Percentiles rank a stretch among this genome's conserved stretches.
phyloP scores from a whole-genome alignment of 495 filamentous ascomycete species.

The Annulohypoxylon stygium region DNA sequence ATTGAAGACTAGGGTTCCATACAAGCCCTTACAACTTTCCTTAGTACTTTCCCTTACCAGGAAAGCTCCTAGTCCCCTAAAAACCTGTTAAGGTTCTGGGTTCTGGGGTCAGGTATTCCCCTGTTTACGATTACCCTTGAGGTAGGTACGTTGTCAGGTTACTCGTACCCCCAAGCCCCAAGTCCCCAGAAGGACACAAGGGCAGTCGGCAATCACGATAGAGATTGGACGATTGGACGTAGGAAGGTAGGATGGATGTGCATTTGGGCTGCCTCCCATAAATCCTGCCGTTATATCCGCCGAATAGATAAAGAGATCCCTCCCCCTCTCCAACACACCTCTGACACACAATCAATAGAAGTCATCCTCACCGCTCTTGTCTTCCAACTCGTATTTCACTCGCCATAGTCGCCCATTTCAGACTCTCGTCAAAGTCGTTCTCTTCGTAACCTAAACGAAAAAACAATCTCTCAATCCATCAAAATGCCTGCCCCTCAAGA shows the following conservation, averaged over 20 bases:
- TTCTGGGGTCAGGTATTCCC: constrained; percentile 10
- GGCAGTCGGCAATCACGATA: constrained; percentile 8
- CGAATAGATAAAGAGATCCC: constrained; percentile 29
- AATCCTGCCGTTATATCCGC: constrained; percentile 47
- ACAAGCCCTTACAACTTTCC: constrained; percentile 2
- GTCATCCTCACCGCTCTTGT: constrained; percentile 29
- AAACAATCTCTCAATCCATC: constrained; percentile 18
- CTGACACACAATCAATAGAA: not conserved
- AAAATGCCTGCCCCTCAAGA: constrained; percentile 50
- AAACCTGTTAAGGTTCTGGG: constrained; percentile 12
- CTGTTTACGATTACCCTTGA: not conserved
- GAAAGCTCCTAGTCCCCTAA: constrained; percentile 5
- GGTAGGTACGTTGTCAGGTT: constrained; percentile 3
- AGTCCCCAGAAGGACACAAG: not conserved
- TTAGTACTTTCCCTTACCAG: not conserved
- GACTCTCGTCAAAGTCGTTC: constrained; percentile 4
- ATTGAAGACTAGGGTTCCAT: constrained; percentile 21
- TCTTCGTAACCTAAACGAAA: constrained; percentile 7
- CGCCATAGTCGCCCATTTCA: constrained; percentile 26
- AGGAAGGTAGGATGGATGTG: constrained; percentile 21
- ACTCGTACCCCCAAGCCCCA: not conserved
- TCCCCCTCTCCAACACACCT: not conserved
- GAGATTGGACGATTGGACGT: constrained; percentile 12
- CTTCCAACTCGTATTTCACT: constrained; percentile 4
- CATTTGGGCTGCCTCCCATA: constrained; percentile 29